Percentiles rank a stretch among this genome's conserved stretches.
Evolutionary conservation across 1,284 basidiomycete genomes (phyloP).

Genomic region (Testicularia cyperi): DNA sequence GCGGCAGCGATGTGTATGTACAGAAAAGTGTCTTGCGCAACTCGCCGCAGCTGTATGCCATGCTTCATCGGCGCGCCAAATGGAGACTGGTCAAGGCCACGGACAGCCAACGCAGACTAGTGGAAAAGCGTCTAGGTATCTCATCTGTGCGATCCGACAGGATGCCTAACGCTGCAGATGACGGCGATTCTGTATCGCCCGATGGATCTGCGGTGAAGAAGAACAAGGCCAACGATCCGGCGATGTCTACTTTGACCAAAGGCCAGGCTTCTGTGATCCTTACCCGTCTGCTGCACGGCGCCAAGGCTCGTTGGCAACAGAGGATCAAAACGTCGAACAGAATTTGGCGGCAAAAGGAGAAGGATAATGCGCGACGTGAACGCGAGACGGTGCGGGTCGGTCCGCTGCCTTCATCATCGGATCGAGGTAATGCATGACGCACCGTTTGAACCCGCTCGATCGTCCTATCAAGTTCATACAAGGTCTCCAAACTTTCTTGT

Average conservation of each 20-base stretch:
- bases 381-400: conserved; percentile 41
- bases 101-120: conserved; percentile 68
- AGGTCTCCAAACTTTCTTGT: too few species aligned
- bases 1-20: conserved; percentile 72
- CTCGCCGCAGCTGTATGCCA: conserved; percentile 30
- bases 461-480: too few species aligned
- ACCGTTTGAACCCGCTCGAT: too few species aligned
- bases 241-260: conserved; percentile 27
- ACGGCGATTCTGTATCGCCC: not conserved
- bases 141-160: too few species aligned
- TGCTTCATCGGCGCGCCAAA: conserved; percentile 62
- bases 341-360: conserved; percentile 15
- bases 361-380: conserved; percentile 21
- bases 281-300: conserved; percentile 36
- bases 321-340: conserved; percentile 29
- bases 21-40: conserved; percentile 65
- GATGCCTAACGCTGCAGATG: not conserved
- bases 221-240: conserved; percentile 22
- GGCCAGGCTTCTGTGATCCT: conserved; percentile 45
- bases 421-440: too few species aligned
- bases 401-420: conserved; percentile 15
- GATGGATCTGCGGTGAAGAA: not conserved
- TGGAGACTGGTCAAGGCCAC: conserved; percentile 76
- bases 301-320: conserved; percentile 38
- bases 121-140: conserved; percentile 66